Base-by-base conservation (phyloP, 2,329 filamentous ascomycete genomes). In the Fusarium begoniae region DNA sequence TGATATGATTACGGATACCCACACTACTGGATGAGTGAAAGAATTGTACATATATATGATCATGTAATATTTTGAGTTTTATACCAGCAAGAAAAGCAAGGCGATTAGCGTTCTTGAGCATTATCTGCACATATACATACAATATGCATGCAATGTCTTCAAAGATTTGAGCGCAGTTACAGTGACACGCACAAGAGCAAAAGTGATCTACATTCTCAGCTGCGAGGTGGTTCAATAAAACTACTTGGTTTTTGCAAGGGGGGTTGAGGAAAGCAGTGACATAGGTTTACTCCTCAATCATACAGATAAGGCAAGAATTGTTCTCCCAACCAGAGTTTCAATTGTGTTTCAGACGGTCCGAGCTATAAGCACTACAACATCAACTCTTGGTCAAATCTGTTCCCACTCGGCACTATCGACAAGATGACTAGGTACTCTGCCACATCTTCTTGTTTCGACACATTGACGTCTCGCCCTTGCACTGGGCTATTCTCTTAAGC, bases 1-100 rank as follows among this genome's bases (percentile, higher is more conserved):
- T 63, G 63, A 71, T 57, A 74, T 45, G 57, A 60, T 69, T 57
- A 54, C 56, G 65, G 62, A 78, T 78, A 78, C 76, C 76, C 70
- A 70, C 63, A 50, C 17, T 41, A 63, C 62, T 66, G 60, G 53
- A 63, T 63, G 68, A 72, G 57, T 55, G 63, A 66, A 51, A 61
- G 63, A 47, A 57, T 57, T 70, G 57, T 64, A 68, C 57, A 64
- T 69, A 68, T 64, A 61, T 61, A 69, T 74, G 63, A 53, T 60
- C 44, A 68, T 74, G 45, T 72, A 74, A 74, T 72, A 72, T 48
- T 60, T 65, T 32, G 26, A 51, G 58, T 58, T 72, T 69, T 44
- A 40, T 63, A 73, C 51, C 54, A 72, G 62, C 66, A 57, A 75
- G 55, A 56, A 69, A 68, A 70, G 72, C 55, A 64, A 61, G 54